Evolutionary conservation across 257 asterid genomes (phyloP), one percentile per base, ranked within the genome.

Genomic region (Solanum pennellii): DNA sequence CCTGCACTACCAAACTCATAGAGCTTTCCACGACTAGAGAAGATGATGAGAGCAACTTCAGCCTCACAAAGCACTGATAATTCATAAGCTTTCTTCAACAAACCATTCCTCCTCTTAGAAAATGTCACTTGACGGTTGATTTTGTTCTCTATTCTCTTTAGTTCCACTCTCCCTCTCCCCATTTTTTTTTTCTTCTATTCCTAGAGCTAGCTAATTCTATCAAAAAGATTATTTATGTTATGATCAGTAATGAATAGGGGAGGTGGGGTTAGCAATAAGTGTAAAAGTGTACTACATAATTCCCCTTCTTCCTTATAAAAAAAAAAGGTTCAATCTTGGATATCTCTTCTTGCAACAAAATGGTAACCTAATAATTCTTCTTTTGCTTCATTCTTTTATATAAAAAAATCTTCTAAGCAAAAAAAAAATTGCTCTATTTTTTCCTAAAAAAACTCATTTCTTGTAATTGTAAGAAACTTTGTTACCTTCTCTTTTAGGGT

Each of bases 91-190:
- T 96, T 96, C 94, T 96, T 96, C 41, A 96, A 93, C 59, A 96
- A 88, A 86, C 99, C 99, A 95, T 95, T 95, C 90, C 99, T 93
- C 83, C 99, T 90, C 94, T 95, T 96, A 2, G 98, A 96, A 88
- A 96, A 96, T 21, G 99, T 96, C 83, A 96, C 99, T 86, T 96
- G 99, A 72, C 99, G 92, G 91, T 96, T 96, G 90, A 96, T 96
- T 88, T 96, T 96, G 96, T 96, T 96, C 88, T 96, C 99, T 71
- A 96, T 96, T 77, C 98, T 94, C 93, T 95, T 94, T 93, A 96
- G 86, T 88, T 95, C 99, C 72, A 96, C 99, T 93, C 98, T 94
- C 11, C 99, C 99, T 91, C 99, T 94, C 76, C 99, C 99, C 99
- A 96, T 96, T 44, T 41, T 86, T 84, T 62, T n/a, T 16, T 62